These are phyloP conservation scores for Biscogniauxia marginata DNA, from an alignment of 2,329 filamentous ascomycete genomes.

Conservation along the genomic window DNA sequence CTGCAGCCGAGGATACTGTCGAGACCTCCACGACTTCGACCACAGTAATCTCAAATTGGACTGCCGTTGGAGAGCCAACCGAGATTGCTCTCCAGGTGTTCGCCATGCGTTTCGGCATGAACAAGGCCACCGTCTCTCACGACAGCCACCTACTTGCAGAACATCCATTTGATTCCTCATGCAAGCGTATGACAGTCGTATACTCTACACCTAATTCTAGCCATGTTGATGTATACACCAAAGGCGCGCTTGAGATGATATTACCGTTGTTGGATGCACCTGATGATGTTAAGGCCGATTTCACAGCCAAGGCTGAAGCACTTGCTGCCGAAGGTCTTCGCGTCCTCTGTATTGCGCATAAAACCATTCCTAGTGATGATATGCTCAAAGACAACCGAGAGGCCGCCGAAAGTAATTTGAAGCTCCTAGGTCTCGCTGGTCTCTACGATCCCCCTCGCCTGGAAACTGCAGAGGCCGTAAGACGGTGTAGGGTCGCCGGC, in stretches of 20 bases:
- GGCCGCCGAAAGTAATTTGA: slow-evolving; percentile 55
- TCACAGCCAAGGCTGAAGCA: slow-evolving; percentile 50
- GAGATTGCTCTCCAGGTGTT: slow-evolving; percentile 75
- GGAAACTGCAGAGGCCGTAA: slow-evolving; percentile 62
- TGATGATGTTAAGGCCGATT: slow-evolving; percentile 44
- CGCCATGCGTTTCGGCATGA: slow-evolving; percentile 63
- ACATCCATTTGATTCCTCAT: slow-evolving; percentile 70
- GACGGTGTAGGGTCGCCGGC: slow-evolving; percentile 58
- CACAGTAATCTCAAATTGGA: slow-evolving; percentile 49
- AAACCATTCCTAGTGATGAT: slow-evolving; percentile 37
- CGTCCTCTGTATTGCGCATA: slow-evolving; percentile 64
- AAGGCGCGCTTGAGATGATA: slow-evolving; percentile 58
- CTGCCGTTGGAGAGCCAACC: slow-evolving; percentile 64
- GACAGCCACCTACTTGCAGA: slow-evolving; percentile 56
- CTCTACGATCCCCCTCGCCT: slow-evolving; percentile 70
- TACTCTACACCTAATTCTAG: slow-evolving; percentile 44
- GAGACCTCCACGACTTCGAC: slow-evolving; percentile 49
- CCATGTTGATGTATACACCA: slow-evolving; percentile 49
- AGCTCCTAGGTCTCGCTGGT: slow-evolving; percentile 68
- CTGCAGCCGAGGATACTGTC: slow-evolving; percentile 38
- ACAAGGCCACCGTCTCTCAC: slow-evolving; percentile 41
- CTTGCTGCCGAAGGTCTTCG: slow-evolving; percentile 65
- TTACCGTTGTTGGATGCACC: slow-evolving; percentile 50
- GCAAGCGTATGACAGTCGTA: slow-evolving; percentile 74
- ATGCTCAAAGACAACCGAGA: slow-evolving; percentile 47